These are phyloP conservation scores for Tricholoma bakamatsutake DNA, from an alignment of 768 basidiomycete species.

Conservation along the genomic window DNA sequence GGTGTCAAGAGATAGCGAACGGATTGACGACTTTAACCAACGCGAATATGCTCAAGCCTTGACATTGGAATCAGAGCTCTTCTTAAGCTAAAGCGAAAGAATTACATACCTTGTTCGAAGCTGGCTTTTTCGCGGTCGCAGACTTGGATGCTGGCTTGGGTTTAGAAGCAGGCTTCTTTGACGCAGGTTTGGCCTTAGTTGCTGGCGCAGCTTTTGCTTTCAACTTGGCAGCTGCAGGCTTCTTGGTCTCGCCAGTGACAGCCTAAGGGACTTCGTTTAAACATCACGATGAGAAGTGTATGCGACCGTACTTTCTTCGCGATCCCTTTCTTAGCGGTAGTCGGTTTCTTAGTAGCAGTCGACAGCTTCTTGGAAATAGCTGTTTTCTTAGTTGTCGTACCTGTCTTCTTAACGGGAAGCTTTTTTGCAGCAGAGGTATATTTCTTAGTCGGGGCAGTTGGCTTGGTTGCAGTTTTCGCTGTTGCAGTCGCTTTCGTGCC, in stretches of 20 bases:
- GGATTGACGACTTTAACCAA: background rate
- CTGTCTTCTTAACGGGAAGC: conserved; percentile 18
- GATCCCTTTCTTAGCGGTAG: conserved; percentile 37
- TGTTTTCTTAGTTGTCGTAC: conserved; percentile 17
- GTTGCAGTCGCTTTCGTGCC: conserved; percentile 6
- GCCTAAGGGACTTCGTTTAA: conserved; percentile 18
- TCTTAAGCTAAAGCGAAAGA: too few relatives aligned
- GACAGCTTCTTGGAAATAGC: conserved; percentile 21
- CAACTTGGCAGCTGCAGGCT: conserved; percentile 20
- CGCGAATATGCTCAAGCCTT: background rate
- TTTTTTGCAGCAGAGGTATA: conserved; percentile 17
- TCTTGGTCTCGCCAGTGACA: conserved; percentile 34
- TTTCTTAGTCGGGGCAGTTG: conserved; percentile 19
- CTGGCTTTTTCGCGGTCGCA: conserved; percentile 16
- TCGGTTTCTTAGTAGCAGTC: conserved; percentile 19
- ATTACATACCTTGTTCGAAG: conserved; percentile 16
- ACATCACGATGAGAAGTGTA: background rate
- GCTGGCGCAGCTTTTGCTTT: conserved; percentile 25
- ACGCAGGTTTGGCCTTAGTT: conserved; percentile 24
- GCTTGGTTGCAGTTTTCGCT: conserved; percentile 18
- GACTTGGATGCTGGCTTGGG: conserved; percentile 19
- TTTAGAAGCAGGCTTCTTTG: conserved; percentile 22
- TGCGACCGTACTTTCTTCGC: conserved; percentile 51
- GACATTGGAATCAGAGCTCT: background rate
- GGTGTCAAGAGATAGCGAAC: background rate